Conservation (phyloP, 2,329 filamentous ascomycete genomes). For the Cladophialophora psammophila region DNA sequence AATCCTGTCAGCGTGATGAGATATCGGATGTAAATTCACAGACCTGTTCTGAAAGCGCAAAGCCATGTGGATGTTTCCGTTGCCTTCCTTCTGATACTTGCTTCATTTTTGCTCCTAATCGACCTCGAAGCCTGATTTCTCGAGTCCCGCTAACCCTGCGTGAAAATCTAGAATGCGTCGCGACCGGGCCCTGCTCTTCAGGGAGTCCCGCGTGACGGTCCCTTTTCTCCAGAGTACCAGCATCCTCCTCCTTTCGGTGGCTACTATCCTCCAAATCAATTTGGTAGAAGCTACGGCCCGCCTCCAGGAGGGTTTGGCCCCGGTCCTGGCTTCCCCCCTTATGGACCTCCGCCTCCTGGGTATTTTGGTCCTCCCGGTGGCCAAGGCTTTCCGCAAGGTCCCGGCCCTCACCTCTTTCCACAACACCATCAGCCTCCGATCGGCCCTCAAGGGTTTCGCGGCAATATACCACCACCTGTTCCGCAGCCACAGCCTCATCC, state of each 20-base stretch:
- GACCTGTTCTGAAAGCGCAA: conserved; percentile 90
- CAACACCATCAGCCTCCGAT: conserved; percentile 61
- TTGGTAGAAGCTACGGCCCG: conserved; percentile 58
- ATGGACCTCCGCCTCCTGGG: conserved; percentile 78
- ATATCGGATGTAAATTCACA: conserved; percentile 92
- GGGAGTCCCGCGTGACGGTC: conserved; percentile 47
- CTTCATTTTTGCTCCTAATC: background rate
- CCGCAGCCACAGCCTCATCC: conserved; percentile 42
- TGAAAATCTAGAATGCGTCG: conserved; percentile 49
- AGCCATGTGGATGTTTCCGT: conserved; percentile 97
- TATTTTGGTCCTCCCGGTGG: conserved; percentile 68
- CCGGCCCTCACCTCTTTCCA: conserved; percentile 63
- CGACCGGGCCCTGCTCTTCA: conserved; percentile 51
- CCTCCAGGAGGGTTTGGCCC: conserved; percentile 60
- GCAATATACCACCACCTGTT: conserved; percentile 45
- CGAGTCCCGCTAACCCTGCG: conserved; percentile 21
- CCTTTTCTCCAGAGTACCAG: conserved; percentile 56
- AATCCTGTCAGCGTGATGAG: conserved; percentile 74
- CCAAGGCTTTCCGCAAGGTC: conserved; percentile 74
- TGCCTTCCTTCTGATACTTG: conserved; percentile 97
- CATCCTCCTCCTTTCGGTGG: conserved; percentile 48
- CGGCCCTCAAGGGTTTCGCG: conserved; percentile 61
- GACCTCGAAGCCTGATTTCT: background rate
- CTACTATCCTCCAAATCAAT: conserved; percentile 55
- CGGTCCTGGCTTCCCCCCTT: conserved; percentile 74